phyloP scores from a whole-genome alignment of 2,329 filamentous ascomycete genomes.

The Leptographium wingfieldii region DNA sequence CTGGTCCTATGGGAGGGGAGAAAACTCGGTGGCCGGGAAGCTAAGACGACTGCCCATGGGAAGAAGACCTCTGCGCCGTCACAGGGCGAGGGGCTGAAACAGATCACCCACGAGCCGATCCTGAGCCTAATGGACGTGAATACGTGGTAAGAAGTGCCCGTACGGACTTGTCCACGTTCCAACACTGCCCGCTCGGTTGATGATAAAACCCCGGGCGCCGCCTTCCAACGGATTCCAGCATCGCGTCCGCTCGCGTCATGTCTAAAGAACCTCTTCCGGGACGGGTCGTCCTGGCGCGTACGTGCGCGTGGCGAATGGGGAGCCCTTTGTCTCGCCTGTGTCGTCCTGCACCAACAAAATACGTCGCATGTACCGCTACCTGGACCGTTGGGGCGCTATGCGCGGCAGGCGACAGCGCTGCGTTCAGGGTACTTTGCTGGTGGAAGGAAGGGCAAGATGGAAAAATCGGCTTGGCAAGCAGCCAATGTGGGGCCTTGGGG shows the following conservation, averaged over 20 bases:
- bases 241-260: not conserved
- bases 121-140: not conserved
- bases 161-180: not conserved
- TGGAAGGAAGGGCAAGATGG: not conserved
- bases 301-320: not conserved
- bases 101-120: not conserved
- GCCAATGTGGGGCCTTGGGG: not conserved
- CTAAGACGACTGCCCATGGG: not conserved
- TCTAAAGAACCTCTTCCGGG: not conserved
- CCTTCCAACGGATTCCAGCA: not conserved
- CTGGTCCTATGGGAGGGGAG: not conserved
- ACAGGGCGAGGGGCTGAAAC: not conserved
- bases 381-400: not conserved
- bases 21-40: constrained; percentile 2
- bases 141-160: not conserved
- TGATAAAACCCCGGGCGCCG: not conserved
- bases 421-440: not conserved
- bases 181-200: not conserved
- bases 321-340: not conserved
- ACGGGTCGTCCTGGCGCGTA: not conserved
- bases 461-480: not conserved
- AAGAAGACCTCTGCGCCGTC: not conserved
- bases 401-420: not conserved
- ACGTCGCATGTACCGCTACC: not conserved
- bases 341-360: not conserved